phyloP scores from a whole-genome alignment of 78 protist species.

The slime mould (Dictyostelium discoideum) region dicty_2.7 NC_007089.4:2144001-2144500 shows the following conservation, averaged over 20 bases:
- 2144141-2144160: neutral
- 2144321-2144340: neutral
- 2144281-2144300: conserved; percentile 6
- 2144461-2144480: neutral
- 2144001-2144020: neutral
- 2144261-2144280: conserved; percentile 8
- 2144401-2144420: neutral
- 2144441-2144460: neutral
- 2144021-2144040: neutral
- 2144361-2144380: conserved; percentile 7
- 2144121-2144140: neutral
- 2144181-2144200: neutral
- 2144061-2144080: neutral
- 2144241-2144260: neutral
- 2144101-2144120: neutral
- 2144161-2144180: neutral
- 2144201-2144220: neutral
- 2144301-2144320: conserved; percentile 10
- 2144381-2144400: neutral
- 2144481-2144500: neutral
- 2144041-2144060: neutral
- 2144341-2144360: neutral
- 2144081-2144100: neutral
- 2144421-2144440: neutral
- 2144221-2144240: neutral